Percentiles rank a stretch among this genome's conserved stretches.
Conservation (phyloP, 2,329 filamentous ascomycete species). For the Pestalotiopsis sp. region DNA sequence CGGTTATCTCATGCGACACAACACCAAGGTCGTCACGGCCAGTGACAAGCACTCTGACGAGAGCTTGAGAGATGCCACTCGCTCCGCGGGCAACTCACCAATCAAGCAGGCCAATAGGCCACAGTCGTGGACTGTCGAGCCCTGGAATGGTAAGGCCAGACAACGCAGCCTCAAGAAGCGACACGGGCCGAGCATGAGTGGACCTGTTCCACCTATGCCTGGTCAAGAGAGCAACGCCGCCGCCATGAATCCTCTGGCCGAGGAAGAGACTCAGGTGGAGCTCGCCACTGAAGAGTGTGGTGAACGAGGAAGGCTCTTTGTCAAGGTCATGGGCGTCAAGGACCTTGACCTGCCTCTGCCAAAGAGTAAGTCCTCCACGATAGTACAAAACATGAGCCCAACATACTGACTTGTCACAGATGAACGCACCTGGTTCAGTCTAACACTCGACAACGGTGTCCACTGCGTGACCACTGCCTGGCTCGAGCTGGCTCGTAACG, state of each 20-base stretch:
- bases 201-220: constrained; percentile 78
- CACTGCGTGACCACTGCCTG: constrained; percentile 97
- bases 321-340: constrained; percentile 98
- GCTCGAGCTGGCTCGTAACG: constrained; percentile 87
- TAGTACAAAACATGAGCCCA: neutral
- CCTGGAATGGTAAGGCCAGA: constrained; percentile 84
- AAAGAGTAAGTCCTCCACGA: constrained; percentile 64
- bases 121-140: constrained; percentile 94
- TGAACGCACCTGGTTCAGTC: constrained; percentile 89
- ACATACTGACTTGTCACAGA: constrained; percentile 46
- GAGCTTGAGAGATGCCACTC: constrained; percentile 50
- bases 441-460: constrained; percentile 96
- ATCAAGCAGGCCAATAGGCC: constrained; percentile 71
- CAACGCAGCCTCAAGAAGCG: constrained; percentile 65
- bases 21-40: constrained; percentile 95
- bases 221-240: constrained; percentile 82
- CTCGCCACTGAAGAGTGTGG: constrained; percentile 70
- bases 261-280: constrained; percentile 63
- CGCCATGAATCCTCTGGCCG: constrained; percentile 64
- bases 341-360: constrained; percentile 90
- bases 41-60: constrained; percentile 68
- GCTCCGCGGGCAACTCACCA: constrained; percentile 68
- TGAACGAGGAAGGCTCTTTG: constrained; percentile 88
- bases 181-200: constrained; percentile 45
- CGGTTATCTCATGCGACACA: constrained; percentile 97